Evolutionary conservation across 176 grass and related monocot genomes (phyloP), one percentile per base, ranked within the genome.

Genomic region (Triticum urartu): DNA sequence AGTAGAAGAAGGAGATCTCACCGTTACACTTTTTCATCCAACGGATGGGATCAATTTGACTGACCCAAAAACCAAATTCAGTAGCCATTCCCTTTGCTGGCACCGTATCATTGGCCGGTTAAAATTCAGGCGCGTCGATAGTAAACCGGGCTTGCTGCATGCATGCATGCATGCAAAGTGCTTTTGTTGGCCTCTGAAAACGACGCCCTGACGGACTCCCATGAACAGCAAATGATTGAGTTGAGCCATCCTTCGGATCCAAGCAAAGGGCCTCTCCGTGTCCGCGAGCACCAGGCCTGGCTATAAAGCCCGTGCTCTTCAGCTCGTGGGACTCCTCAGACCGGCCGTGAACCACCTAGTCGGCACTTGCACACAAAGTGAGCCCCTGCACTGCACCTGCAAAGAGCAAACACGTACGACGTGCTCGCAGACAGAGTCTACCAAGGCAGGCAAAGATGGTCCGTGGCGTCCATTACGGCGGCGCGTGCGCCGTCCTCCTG

Each of bases 231-330:
- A 17, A 70, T 52, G 56, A 79, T 79, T 62, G 18, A 78, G 28
- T 28, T 45, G 10, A 78, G 7, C 22, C 22, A 83, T 68, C 68
- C 85, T 87, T 84, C 75, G 21, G 80, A 84, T 87, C 10, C 75
- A 91, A 87, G 85, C 20, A 87, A 90, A 87, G 85, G 35, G 35
- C 26, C 79, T 81, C 63, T 60, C 25, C 25, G 9, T 45, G 36
- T 36, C 25, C 25, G 9, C 30, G 36, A 33, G 5, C 63, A 5
- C 42, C 79, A 14, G 11, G 17, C 26, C 26, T 43, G 0, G 25
- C 62, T 67, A 68, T 68, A 36, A 82, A 82, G 7, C 20, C 33
- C 8, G 63, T 56, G 52, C 52, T 56, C 52, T 17, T 56, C 52
- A 20, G 17, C 28, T 25, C 38, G 28, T 17, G 14, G 28, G 34